Evolutionary conservation across 2,329 filamentous ascomycete species (phyloP).

Genomic region (Calonectria montana): DNA sequence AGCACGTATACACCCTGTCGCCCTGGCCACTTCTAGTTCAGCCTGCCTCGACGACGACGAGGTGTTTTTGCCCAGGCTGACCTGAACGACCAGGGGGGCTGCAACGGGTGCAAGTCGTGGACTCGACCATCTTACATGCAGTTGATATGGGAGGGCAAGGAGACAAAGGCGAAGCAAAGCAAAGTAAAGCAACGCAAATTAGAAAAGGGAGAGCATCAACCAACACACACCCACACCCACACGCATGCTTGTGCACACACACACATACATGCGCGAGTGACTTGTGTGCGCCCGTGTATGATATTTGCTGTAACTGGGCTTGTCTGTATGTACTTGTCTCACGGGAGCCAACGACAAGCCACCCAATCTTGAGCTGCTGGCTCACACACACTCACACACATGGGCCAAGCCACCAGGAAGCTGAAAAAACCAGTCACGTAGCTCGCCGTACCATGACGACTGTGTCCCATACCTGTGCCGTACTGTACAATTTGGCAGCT

Average conservation of each 20-base stretch:
- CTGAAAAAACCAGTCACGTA: slow-evolving; percentile 7
- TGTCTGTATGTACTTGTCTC: not conserved
- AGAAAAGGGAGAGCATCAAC: not conserved
- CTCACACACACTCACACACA: not conserved
- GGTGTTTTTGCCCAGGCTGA: slow-evolving; percentile 8
- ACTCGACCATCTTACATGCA: slow-evolving; percentile 1
- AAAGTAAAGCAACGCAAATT: not conserved
- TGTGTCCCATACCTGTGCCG: not conserved
- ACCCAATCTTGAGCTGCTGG: slow-evolving; percentile 2
- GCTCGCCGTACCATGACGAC: not conserved
- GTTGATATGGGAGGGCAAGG: not conserved
- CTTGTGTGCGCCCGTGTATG: not conserved
- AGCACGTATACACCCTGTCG: not conserved
- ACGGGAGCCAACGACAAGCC: not conserved
- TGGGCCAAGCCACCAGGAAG: not conserved
- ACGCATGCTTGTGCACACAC: not conserved
- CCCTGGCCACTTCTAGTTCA: not conserved
- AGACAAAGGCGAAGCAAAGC: not conserved
- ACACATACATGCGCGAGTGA: not conserved
- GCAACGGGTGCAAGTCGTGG: not conserved
- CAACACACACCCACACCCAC: not conserved
- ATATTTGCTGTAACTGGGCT: not conserved
- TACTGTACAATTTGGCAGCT: slow-evolving; percentile 6
- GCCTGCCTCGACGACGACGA: slow-evolving; percentile 12
- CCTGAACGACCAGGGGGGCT: slow-evolving; percentile 8